Conservation (phyloP, 2,329 filamentous ascomycete genomes). For the Trichophaea hybrida region DNA sequence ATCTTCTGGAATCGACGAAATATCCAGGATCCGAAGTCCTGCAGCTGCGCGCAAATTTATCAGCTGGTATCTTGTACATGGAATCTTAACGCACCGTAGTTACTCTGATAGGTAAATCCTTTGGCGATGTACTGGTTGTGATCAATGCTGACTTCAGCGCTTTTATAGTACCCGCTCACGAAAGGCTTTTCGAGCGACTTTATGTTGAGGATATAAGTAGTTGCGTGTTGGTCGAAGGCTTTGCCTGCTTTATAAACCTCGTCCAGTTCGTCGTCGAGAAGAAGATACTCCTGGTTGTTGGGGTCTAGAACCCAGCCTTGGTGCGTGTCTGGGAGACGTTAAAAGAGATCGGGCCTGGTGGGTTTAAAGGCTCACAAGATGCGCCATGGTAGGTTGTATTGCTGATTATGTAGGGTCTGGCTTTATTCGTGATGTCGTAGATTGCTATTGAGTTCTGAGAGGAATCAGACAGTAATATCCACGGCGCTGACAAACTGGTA, state of each 20-base stretch:
- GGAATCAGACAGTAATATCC: neutral
- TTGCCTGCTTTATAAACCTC: slow-evolving; percentile 22
- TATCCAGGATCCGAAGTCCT: slow-evolving; percentile 33
- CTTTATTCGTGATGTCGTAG: slow-evolving; percentile 38
- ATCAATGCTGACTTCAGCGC: slow-evolving; percentile 32
- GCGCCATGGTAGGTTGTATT: slow-evolving; percentile 43
- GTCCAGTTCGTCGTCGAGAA: slow-evolving; percentile 35
- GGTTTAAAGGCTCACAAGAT: neutral
- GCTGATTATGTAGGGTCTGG: slow-evolving; percentile 37
- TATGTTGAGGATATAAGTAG: slow-evolving; percentile 35
- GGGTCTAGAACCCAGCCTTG: slow-evolving; percentile 42
- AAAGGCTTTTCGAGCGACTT: slow-evolving; percentile 31
- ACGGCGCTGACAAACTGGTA: neutral
- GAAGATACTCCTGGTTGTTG: slow-evolving; percentile 33
- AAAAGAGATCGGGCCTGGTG: neutral
- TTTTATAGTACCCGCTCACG: slow-evolving; percentile 35
- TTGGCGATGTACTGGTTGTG: slow-evolving; percentile 37
- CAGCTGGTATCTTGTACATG: neutral
- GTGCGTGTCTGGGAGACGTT: slow-evolving; percentile 39
- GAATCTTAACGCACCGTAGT: slow-evolving; percentile 30
- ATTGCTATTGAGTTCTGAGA: slow-evolving; percentile 37
- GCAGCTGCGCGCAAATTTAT: neutral
- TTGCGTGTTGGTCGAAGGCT: slow-evolving; percentile 25
- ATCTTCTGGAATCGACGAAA: slow-evolving; percentile 33
- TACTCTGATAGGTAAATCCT: slow-evolving; percentile 34